Evolutionary conservation across 2,329 filamentous ascomycete genomes (phyloP), one percentile per base, ranked within the genome.

Genomic region (Hypoxylon sp.): DNA sequence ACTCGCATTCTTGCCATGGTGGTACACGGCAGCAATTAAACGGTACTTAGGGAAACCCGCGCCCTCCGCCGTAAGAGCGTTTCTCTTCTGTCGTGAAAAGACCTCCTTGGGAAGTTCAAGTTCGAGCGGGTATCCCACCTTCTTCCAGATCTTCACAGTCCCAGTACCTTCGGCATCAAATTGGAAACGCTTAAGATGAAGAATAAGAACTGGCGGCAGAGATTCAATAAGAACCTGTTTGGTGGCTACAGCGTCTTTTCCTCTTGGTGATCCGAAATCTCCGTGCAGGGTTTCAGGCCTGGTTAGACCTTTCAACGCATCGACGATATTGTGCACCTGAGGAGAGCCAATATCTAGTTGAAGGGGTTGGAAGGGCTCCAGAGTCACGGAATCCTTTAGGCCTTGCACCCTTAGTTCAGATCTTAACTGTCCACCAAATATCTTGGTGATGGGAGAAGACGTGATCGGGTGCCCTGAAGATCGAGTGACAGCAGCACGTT

Each of bases 121-220:
- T 76, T 98, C 94, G 29, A 99, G 84, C 0, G 96, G 96, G 77
- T 99, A 99, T 19, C 94, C 95, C 65, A 99, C 87, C 83, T 95
- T 97, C 84, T 98, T 99, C 93, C 95, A 98, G 71, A 98, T 97
- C 85, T 99, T 99, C 76, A 97, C 92, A 0, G 94, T 97, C 24
- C 94, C 94, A 48, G 84, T 84, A 5, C 91, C 92, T 64, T 91
- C 88, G 68, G 90, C 93, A 75, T 98, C 94, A 75, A 97, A 98
- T 75, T 98, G 94, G 85, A 99, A 99, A 48, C 96, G 93, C 83
- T 99, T 99, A 46, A 99, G 86, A 77, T 99, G 96, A 8, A 99
- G 87, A 59, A 98, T 97, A 11, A 99, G 87, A 3, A 98, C 93
- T 0, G 94, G 93, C 0, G 96, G 96, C 14, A 98, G 84, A 1